Conservation (phyloP, 108 stramenopile species). For the Aurantiochytrium sp. region DNA sequence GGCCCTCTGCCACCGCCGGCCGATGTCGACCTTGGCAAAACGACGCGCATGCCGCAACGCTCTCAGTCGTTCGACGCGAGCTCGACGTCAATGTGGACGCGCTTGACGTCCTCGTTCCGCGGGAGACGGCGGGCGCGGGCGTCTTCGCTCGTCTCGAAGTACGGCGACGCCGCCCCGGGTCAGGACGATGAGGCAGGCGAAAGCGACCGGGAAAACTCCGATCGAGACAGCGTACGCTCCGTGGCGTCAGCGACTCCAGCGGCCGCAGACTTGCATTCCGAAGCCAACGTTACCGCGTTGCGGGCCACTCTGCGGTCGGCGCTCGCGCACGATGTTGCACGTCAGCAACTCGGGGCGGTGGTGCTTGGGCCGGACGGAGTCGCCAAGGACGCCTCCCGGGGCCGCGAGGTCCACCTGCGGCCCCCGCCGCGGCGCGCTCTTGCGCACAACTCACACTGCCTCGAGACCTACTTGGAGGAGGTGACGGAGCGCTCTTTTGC, state of each 20-base stretch:
- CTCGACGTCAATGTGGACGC: too few relatives aligned
- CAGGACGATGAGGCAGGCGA: neutral
- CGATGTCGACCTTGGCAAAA: too few relatives aligned
- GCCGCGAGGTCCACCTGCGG: neutral
- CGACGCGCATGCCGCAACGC: too few relatives aligned
- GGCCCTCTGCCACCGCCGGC: too few relatives aligned
- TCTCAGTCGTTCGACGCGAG: too few relatives aligned
- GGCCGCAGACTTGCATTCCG: neutral
- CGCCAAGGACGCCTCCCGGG: neutral
- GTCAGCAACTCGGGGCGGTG: neutral
- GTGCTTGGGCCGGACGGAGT: neutral
- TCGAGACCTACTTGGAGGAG: neutral
- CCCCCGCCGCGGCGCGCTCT: neutral
- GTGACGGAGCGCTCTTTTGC: neutral
- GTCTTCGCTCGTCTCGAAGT: too few relatives aligned
- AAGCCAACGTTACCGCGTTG: neutral
- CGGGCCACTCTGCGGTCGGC: neutral
- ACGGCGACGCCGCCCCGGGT: too few relatives aligned
- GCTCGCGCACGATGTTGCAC: neutral
- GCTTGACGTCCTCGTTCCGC: too few relatives aligned
- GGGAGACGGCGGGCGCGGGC: too few relatives aligned
- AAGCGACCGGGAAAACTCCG: too few relatives aligned
- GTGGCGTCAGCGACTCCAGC: neutral
- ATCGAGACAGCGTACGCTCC: too few relatives aligned
- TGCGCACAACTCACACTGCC: neutral